Conservation (phyloP, 2,329 filamentous ascomycete genomes). For the Alternaria triticimaculans region DNA sequence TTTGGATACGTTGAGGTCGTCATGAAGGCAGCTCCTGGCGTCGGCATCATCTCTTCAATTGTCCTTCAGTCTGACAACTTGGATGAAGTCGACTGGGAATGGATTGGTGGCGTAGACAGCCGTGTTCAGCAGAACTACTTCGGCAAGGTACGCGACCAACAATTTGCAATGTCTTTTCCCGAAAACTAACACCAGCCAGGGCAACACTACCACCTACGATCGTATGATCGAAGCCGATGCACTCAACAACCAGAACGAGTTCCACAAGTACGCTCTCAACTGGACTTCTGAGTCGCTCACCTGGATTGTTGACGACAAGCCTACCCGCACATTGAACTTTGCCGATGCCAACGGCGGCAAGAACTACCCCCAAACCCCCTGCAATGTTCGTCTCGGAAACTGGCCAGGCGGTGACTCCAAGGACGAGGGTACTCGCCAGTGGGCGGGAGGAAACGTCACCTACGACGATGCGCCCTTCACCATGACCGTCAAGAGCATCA, state of each 20-base stretch:
- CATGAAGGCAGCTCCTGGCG: constrained; percentile 76
- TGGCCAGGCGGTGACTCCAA: constrained; percentile 58
- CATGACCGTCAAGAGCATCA: constrained; percentile 60
- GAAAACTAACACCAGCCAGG: constrained; percentile 55
- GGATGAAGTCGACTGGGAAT: constrained; percentile 89
- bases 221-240: constrained; percentile 70
- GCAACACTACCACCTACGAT: constrained; percentile 73
- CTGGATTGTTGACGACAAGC: constrained; percentile 73
- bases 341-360: constrained; percentile 63
- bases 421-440: constrained; percentile 66
- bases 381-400: constrained; percentile 60
- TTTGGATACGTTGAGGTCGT: constrained; percentile 80
- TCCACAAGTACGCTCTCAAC: constrained; percentile 73
- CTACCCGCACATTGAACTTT: constrained; percentile 69
- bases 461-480: constrained; percentile 57
- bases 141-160: constrained; percentile 59
- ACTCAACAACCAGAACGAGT: constrained; percentile 60
- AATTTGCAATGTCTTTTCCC: constrained; percentile 22
- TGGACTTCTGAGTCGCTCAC: constrained; percentile 73
- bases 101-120: constrained; percentile 70
- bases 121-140: constrained; percentile 77
- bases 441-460: constrained; percentile 68
- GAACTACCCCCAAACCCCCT: constrained; percentile 78
- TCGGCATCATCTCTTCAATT: constrained; percentile 79
- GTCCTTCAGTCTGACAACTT: constrained; percentile 84